These are phyloP conservation scores for Lachnellula occidentalis DNA, from an alignment of 2,329 filamentous ascomycete species.

Conservation along the genomic window DNA sequence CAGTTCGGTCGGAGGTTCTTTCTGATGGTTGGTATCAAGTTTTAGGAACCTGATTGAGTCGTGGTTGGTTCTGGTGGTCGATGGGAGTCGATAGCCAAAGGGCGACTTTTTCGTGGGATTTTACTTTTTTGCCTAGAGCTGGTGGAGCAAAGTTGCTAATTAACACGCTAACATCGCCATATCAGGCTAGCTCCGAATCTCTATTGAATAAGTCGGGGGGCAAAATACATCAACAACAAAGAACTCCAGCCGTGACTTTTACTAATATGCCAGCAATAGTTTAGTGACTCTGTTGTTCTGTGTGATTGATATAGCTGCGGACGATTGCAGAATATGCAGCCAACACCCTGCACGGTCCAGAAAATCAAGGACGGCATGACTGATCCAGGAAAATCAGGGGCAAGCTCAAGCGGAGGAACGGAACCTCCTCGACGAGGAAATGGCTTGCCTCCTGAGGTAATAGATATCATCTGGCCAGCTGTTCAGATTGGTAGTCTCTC, in stretches of 20 bases:
- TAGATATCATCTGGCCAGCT: slow-evolving; percentile 44
- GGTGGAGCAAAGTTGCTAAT: neutral
- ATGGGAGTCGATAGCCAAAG: slow-evolving; percentile 10
- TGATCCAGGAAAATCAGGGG: neutral
- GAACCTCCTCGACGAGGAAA: slow-evolving; percentile 5
- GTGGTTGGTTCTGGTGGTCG: slow-evolving; percentile 7
- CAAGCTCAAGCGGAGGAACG: neutral
- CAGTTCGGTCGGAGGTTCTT: slow-evolving; percentile 8
- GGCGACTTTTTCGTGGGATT: slow-evolving; percentile 10
- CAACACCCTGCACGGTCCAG: slow-evolving; percentile 20
- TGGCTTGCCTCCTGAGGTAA: slow-evolving; percentile 37
- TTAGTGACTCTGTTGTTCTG: neutral
- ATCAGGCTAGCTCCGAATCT: neutral
- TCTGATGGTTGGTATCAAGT: slow-evolving; percentile 14
- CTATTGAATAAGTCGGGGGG: neutral
- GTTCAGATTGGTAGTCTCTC: slow-evolving; percentile 36
- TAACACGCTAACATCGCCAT: neutral
- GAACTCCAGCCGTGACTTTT: neutral
- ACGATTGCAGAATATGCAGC: slow-evolving; percentile 17
- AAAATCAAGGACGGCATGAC: slow-evolving; percentile 26
- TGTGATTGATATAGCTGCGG: neutral
- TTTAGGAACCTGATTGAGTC: slow-evolving; percentile 17
- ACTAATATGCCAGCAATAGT: neutral
- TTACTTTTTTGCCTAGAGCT: slow-evolving; percentile 6
- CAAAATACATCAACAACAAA: neutral